Percentiles rank a stretch among this genome's conserved stretches.
phyloP scores from a whole-genome alignment of 1,139 yeast genomes.

The Pichia sp. region DNA sequence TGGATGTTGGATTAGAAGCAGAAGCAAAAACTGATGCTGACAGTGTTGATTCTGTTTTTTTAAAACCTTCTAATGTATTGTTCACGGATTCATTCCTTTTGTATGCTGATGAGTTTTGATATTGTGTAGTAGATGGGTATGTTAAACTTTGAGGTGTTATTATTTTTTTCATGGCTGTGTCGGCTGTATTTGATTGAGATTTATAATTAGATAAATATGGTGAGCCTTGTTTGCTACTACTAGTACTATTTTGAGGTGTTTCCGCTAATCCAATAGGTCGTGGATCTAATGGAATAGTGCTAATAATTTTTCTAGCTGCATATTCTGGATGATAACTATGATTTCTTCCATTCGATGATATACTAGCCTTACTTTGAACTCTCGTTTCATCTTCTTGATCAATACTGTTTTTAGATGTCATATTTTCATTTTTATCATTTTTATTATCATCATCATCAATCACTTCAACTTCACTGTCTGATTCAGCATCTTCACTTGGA shows the following conservation, averaged over 20 bases:
- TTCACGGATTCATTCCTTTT: background rate
- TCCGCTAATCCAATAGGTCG: conserved; percentile 48
- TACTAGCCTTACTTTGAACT: conserved; percentile 10
- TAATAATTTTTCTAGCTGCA: conserved; percentile 64
- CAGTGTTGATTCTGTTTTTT: background rate
- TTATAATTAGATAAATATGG: conserved; percentile 18
- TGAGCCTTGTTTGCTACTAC: conserved; percentile 21
- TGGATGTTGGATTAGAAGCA: no score
- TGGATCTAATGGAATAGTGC: conserved; percentile 77
- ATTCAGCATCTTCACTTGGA: conserved; percentile 27
- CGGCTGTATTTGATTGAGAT: conserved; percentile 11
- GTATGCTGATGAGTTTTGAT: conserved; percentile 5
- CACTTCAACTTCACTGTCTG: conserved; percentile 28
- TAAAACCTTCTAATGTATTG: background rate
- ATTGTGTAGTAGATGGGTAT: background rate
- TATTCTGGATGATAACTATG: conserved; percentile 49
- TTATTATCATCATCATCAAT: conserved; percentile 9
- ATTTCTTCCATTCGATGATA: conserved; percentile 14
- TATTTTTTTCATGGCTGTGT: conserved; percentile 4
- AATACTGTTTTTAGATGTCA: no score
- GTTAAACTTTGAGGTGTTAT: conserved; percentile 12
- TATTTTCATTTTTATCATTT: background rate
- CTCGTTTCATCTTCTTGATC: conserved; percentile 5
- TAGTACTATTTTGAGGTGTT: conserved; percentile 20
- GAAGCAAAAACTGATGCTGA: no score